Conservation (phyloP, 805 yeast species). For the Kluyveromyces dobzhanskii region DNA sequence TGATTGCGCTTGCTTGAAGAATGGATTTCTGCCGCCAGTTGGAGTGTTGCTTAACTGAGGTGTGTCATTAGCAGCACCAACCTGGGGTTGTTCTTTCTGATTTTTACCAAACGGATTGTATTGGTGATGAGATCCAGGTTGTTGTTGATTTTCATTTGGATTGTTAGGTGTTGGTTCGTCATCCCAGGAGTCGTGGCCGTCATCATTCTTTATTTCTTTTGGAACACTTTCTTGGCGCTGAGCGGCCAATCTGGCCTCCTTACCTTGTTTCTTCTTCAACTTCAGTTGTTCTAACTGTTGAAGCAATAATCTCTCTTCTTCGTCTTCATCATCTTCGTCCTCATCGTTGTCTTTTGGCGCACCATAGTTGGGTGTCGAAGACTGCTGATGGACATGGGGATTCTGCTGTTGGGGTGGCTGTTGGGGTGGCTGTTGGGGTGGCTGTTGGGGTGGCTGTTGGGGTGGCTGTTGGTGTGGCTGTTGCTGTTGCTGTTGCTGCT, state of each 20-base stretch:
- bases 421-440: background rate
- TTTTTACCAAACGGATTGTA: constrained; percentile 45
- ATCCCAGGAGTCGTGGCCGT: constrained; percentile 12
- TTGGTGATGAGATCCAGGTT: constrained; percentile 25
- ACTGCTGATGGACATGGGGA: background rate
- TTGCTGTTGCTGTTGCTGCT: too few relatives aligned
- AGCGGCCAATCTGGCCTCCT: constrained; percentile 51
- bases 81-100: constrained; percentile 4
- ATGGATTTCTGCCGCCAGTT: constrained; percentile 38
- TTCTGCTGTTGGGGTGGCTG: constrained; percentile 3
- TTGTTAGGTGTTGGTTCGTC: constrained; percentile 6
- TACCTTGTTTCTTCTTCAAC: constrained; percentile 45
- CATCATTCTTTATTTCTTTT: constrained; percentile 36
- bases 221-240: constrained; percentile 50
- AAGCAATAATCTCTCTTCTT: constrained; percentile 38
- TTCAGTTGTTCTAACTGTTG: constrained; percentile 34
- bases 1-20: constrained; percentile 41
- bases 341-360: constrained; percentile 6
- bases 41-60: constrained; percentile 7
- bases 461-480: too few relatives aligned
- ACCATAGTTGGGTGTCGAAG: too few relatives aligned
- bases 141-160: constrained; percentile 7
- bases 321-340: constrained; percentile 38
- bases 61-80: background rate
- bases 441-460: constrained; percentile 3